Conservation (phyloP, 1,139 yeast species). For the Hemisphaericaspora xylofermentans region DNA sequence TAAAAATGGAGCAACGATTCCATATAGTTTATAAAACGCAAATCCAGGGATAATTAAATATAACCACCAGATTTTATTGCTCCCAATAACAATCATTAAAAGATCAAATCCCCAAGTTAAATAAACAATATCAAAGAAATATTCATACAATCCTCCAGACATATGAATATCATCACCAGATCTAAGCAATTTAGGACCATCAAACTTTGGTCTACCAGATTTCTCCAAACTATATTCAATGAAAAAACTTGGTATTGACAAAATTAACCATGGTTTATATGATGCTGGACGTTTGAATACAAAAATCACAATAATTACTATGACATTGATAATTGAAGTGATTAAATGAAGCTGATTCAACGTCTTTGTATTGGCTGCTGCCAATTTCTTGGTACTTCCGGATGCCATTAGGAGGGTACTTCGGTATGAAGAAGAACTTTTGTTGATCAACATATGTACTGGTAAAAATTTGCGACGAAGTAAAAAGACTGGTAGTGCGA, state of each 20-base stretch:
- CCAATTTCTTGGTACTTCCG: conserved; percentile 64
- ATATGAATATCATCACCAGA: conserved; percentile 69
- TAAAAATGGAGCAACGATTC: conserved; percentile 23
- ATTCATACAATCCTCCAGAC: conserved; percentile 65
- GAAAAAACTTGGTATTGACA: conserved; percentile 56
- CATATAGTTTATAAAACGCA: conserved; percentile 53
- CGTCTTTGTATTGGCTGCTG: conserved; percentile 52
- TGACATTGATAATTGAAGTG: conserved; percentile 42
- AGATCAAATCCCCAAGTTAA: conserved; percentile 64
- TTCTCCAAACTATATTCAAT: conserved; percentile 60
- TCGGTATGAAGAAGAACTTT: no score
- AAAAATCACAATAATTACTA: conserved; percentile 42
- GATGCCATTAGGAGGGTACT: no score
- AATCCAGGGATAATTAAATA: conserved; percentile 48
- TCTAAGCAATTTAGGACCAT: conserved; percentile 29
- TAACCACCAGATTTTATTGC: conserved; percentile 63
- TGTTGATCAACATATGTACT: no score
- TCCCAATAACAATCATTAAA: conserved; percentile 54
- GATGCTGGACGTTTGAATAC: conserved; percentile 54
- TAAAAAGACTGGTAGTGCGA: no score
- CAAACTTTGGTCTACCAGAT: conserved; percentile 62
- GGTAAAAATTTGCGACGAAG: no score
- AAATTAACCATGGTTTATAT: conserved; percentile 50
- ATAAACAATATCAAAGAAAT: conserved; percentile 73
- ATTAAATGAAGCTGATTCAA: conserved; percentile 55